Evolutionary conservation across 768 basidiomycete genomes (phyloP).

Genomic region (Kockovaella imperatae): DNA sequence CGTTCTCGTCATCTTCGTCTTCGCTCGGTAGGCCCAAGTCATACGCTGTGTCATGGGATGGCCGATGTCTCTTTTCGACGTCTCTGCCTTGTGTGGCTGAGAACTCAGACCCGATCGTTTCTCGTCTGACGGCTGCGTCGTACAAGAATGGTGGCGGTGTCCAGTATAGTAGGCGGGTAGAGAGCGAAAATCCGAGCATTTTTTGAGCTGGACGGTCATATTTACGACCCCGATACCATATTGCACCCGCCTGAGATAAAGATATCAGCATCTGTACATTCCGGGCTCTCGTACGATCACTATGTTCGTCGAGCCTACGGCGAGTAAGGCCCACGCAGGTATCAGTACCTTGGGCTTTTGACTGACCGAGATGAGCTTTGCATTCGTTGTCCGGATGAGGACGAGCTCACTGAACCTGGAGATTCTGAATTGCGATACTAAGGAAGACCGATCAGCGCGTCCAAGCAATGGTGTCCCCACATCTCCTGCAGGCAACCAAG

Average conservation of each 20-base stretch:
- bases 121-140: constrained; percentile 8
- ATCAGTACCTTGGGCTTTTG: constrained; percentile 12
- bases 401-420: constrained; percentile 22
- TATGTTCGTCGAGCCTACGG: constrained; percentile 18
- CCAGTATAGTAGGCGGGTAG: constrained; percentile 16
- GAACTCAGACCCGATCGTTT: background rate
- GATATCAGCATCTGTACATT: background rate
- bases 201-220: constrained; percentile 3
- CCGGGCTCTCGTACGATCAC: constrained; percentile 9
- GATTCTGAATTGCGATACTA: constrained; percentile 21
- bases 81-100: background rate
- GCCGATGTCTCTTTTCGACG: constrained; percentile 1
- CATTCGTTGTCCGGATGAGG: background rate
- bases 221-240: background rate
- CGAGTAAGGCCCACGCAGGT: constrained; percentile 20
- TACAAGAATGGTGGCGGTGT: constrained; percentile 17
- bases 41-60: no score
- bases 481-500: constrained; percentile 20
- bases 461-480: constrained; percentile 10
- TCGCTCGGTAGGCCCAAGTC: no score
- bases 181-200: constrained; percentile 26
- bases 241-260: background rate
- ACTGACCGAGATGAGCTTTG: constrained; percentile 5
- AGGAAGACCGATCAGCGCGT: background rate
- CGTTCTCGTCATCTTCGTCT: no score